Evolutionary conservation across 306 rosid genomes (phyloP).

Genomic region (Castanospermum australe): DNA sequence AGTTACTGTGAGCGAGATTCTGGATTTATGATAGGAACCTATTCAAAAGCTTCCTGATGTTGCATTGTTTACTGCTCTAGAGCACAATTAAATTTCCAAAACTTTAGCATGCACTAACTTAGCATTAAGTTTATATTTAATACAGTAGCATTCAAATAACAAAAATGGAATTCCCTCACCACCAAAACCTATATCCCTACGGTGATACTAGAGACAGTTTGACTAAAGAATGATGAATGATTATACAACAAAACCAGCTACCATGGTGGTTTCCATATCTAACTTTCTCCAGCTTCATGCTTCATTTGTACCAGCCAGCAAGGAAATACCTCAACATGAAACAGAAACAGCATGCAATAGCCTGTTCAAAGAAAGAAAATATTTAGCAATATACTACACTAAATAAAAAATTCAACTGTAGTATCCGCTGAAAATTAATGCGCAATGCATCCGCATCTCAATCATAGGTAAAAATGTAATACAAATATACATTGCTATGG

Average conservation of each 20-base stretch:
- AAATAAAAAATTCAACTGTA: not conserved
- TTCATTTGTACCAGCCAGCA: slow-evolving; percentile 97
- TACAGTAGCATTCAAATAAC: slow-evolving; percentile 5
- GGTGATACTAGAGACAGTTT: not conserved
- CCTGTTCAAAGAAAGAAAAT: slow-evolving; percentile 47
- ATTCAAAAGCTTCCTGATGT: too few relatives aligned
- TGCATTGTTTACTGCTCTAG: too few relatives aligned
- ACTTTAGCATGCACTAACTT: too few relatives aligned
- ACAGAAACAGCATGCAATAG: slow-evolving; percentile 78
- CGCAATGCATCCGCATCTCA: not conserved
- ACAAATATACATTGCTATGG: not conserved
- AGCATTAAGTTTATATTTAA: not conserved
- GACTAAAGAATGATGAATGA: slow-evolving; percentile 41
- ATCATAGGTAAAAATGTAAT: not conserved
- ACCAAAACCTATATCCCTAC: slow-evolving; percentile 24
- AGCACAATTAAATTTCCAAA: too few relatives aligned
- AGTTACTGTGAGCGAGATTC: too few relatives aligned
- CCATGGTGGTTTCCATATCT: not conserved
- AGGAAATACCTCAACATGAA: slow-evolving; percentile 79
- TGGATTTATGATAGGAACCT: too few relatives aligned
- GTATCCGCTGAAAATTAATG: not conserved
- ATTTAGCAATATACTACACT: not conserved
- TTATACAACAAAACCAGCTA: slow-evolving; percentile 33
- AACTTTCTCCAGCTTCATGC: slow-evolving; percentile 1
- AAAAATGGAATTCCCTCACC: not conserved